Conservation (phyloP, 768 basidiomycete species). For the Pulveroboletus frians region DNA sequence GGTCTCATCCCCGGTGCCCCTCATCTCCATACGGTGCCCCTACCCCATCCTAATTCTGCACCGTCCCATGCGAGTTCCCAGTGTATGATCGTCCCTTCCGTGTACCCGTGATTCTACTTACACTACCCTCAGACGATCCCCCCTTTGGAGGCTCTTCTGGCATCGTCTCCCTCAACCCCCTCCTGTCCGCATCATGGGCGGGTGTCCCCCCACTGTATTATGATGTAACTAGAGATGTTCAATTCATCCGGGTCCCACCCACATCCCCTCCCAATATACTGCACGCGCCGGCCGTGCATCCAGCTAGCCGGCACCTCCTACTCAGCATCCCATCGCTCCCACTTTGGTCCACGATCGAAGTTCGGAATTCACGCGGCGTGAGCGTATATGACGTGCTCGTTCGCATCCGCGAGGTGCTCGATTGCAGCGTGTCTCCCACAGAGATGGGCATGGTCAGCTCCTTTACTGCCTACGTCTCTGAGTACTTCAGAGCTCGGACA, state of each 20-base stretch:
- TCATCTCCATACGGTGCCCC: conserved; percentile 24
- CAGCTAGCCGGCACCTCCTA: conserved; percentile 10
- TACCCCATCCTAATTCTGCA: conserved; percentile 30
- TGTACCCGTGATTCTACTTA: not conserved
- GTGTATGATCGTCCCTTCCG: conserved; percentile 11
- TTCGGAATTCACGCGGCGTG: conserved; percentile 24
- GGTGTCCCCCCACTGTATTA: conserved; percentile 17
- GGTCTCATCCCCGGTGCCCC: conserved; percentile 23
- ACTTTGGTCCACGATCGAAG: conserved; percentile 28
- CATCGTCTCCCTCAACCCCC: conserved; percentile 23
- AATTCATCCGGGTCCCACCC: conserved; percentile 17
- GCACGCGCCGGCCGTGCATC: conserved; percentile 22
- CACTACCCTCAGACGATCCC: conserved; percentile 7
- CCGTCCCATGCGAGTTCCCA: conserved; percentile 9
- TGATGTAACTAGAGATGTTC: conserved; percentile 25
- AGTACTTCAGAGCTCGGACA: conserved; percentile 28
- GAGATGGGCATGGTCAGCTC: conserved; percentile 27
- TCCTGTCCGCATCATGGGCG: conserved; percentile 17
- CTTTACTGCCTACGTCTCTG: conserved; percentile 18
- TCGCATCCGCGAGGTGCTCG: conserved; percentile 25
- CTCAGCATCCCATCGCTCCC: conserved; percentile 23
- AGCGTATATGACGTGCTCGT: conserved; percentile 27
- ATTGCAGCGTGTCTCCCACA: conserved; percentile 20
- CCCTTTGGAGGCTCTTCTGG: conserved; percentile 8
- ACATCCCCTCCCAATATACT: conserved; percentile 16